These are phyloP conservation scores for Hymenoscyphus scutula DNA, from an alignment of 2,329 filamentous ascomycete species.

Conservation along the genomic window DNA sequence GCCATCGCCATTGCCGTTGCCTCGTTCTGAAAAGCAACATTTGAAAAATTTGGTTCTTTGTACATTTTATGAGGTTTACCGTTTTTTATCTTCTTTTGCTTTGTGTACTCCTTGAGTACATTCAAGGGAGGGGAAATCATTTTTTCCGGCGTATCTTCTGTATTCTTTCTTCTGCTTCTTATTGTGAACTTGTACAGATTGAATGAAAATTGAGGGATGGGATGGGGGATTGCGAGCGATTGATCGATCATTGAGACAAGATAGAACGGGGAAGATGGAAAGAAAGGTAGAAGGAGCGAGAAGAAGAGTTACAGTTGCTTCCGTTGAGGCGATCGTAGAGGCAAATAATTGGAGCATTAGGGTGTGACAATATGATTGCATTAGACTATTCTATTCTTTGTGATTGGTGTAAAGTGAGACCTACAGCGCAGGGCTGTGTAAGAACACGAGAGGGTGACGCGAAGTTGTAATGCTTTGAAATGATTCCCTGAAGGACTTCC, in stretches of 20 bases:
- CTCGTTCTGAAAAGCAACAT: conserved; percentile 55
- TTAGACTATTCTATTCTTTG: no score
- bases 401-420: no score
- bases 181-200: background rate
- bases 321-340: no score
- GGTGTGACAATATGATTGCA: no score
- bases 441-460: no score
- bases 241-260: background rate
- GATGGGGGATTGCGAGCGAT: background rate
- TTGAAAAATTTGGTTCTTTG: conserved; percentile 9
- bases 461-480: no score
- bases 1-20: conserved; percentile 92
- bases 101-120: conserved; percentile 1
- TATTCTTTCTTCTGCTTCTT: background rate
- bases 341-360: no score
- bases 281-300: background rate
- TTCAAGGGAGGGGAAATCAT: background rate
- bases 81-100: background rate
- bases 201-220: background rate
- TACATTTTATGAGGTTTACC: conserved; percentile 11
- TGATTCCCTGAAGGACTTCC: no score
- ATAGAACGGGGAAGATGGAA: background rate
- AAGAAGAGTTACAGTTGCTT: background rate
- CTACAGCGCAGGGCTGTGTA: no score
- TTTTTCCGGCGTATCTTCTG: background rate